phyloP scores from a whole-genome alignment of 805 yeast species.

The Starmera dryadoides region DNA sequence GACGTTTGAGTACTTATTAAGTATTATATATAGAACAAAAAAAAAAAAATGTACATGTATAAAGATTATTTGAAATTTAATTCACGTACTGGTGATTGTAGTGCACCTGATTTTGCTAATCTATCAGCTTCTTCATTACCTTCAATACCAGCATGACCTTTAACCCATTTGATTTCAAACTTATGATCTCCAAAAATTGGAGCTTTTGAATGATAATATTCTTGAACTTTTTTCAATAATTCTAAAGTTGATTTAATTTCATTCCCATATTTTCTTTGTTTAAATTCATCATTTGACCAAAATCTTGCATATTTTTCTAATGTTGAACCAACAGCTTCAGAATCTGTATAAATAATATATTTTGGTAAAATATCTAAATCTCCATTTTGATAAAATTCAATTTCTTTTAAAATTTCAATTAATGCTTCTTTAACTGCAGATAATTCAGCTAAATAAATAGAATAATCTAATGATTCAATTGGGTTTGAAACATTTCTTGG shows the following conservation, averaged over 20 bases:
- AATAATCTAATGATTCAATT: slow-evolving; percentile 41
- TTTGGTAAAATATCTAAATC: slow-evolving; percentile 12
- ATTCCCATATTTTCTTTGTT: slow-evolving; percentile 23
- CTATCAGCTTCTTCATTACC: slow-evolving; percentile 79
- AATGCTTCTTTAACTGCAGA: slow-evolving; percentile 58
- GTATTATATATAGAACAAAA: no score
- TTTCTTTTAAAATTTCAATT: slow-evolving; percentile 26
- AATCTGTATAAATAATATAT: slow-evolving; percentile 58
- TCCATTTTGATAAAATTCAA: slow-evolving; percentile 15
- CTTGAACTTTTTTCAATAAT: slow-evolving; percentile 34
- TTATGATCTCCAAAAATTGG: slow-evolving; percentile 22
- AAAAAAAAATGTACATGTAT: no score
- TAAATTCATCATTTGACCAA: slow-evolving; percentile 57
- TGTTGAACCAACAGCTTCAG: slow-evolving; percentile 54
- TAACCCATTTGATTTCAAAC: slow-evolving; percentile 51
- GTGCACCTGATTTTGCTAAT: slow-evolving; percentile 63
- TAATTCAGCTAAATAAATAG: slow-evolving; percentile 81
- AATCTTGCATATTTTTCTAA: slow-evolving; percentile 47
- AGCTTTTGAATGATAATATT: slow-evolving; percentile 22
- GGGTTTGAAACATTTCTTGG: slow-evolving; percentile 48
- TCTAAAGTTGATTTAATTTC: slow-evolving; percentile 27
- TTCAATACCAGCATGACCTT: slow-evolving; percentile 58
- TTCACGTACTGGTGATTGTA: background rate
- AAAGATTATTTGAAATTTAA: no score
- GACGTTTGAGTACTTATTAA: no score